These are phyloP conservation scores for Gelatoporia subvermispora DNA, from an alignment of 768 basidiomycete genomes.

Conservation along the genomic window DNA sequence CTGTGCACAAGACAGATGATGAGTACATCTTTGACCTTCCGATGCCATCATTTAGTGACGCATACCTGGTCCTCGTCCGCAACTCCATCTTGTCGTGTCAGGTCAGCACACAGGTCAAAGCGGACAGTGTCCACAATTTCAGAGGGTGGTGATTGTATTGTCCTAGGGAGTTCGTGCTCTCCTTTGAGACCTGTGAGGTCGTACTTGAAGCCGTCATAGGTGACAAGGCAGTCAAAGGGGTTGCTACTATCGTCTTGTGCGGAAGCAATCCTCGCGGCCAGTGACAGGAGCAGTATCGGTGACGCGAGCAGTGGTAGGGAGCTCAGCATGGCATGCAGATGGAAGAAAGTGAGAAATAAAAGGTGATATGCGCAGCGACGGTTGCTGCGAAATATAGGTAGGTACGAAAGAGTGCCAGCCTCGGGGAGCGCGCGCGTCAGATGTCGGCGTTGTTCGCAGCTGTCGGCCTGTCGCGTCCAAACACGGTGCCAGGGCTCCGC, in stretches of 20 bases:
- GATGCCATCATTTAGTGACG: slow-evolving; percentile 2
- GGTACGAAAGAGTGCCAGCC: slow-evolving; percentile 2
- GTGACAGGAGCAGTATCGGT: slow-evolving; percentile 11
- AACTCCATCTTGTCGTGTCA: slow-evolving; percentile 42
- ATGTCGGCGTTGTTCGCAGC: not conserved
- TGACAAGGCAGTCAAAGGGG: slow-evolving; percentile 51
- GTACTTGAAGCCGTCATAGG: slow-evolving; percentile 40
- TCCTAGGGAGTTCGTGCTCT: slow-evolving; percentile 44
- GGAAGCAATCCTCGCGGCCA: slow-evolving; percentile 8
- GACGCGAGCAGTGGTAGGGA: slow-evolving; percentile 2
- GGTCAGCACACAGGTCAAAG: slow-evolving; percentile 65
- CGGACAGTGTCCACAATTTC: slow-evolving; percentile 50
- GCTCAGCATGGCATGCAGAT: not conserved
- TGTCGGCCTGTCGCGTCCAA: not conserved
- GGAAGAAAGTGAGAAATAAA: slow-evolving; percentile 7
- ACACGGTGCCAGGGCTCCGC: slow-evolving; percentile 1
- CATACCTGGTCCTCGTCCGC: slow-evolving; percentile 65
- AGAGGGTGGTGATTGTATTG: slow-evolving; percentile 61
- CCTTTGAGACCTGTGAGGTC: slow-evolving; percentile 57
- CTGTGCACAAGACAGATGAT: slow-evolving; percentile 32
- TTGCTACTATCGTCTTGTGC: slow-evolving; percentile 30
- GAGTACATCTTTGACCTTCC: not conserved
- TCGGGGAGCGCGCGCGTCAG: not conserved
- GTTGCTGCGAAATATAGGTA: slow-evolving; percentile 1
- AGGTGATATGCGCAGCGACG: slow-evolving; percentile 2